Base-by-base conservation (phyloP, 2,329 filamentous ascomycete species). In the Didymella glomerata region DNA sequence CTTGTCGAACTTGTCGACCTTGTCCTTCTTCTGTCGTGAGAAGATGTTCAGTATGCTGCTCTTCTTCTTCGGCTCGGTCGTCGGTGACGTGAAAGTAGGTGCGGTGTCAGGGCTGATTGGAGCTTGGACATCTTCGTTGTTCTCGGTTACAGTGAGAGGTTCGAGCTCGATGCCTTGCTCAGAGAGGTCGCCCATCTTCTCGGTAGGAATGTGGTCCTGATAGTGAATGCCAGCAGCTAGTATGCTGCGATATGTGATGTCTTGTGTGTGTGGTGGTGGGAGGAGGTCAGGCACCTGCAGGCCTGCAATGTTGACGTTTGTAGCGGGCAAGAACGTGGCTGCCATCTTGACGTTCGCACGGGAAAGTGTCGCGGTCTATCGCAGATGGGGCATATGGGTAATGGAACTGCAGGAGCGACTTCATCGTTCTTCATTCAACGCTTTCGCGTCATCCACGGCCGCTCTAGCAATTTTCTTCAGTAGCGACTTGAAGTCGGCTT, bases 401-500 rank as follows among this genome's bases (percentile, higher is more conserved):
- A 20, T 11, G 10, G 18, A 13, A 18, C 14, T 5, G 42, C 45
- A 46, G 28, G 18, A 13, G 36, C 27, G 52, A 41, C 13, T 24
- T 61, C 47, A 69, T 56, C 60, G 57, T 42, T 75, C 71, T 36
- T 76, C 70, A 57, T 81, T 76, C 64, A 85, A 67, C 30, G 67
- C 71, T 72, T 83, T 87, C 40, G 86, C 84, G 82, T 91, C 89
- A 52, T 85, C 85, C 25, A 98, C 93, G 0, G 88, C 92, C 40
- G 88, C 86, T 70, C 93, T 85, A 2, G 92, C 91, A 78, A 94
- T 89, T 79, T 90, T 92, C 84, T 99, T 99, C 76, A 99, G 78
- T 68, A 95, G 81, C 6, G 84, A 85, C 78, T 92, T 90, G 81
- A 93, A 89, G 65, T 97, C 92, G 2, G 90, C 90, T 80, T 98